phyloP scores from a whole-genome alignment of 768 basidiomycete species.

The Bullera alba region DNA sequence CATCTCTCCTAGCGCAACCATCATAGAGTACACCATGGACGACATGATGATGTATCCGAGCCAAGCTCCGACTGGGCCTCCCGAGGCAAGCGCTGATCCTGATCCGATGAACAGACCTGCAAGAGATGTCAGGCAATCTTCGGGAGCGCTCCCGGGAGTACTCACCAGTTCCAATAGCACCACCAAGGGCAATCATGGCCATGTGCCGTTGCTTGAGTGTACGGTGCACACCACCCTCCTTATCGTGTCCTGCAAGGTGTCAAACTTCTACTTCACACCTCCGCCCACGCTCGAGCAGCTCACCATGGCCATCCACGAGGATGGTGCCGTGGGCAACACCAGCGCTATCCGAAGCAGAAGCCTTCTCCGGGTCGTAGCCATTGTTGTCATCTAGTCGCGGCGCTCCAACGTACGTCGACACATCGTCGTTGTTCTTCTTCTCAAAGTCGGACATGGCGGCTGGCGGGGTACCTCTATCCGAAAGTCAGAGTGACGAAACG shows the following conservation, averaged over 20 bases:
- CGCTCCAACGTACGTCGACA: neutral
- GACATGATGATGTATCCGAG: slow-evolving; percentile 41
- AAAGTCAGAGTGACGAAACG: too few species aligned
- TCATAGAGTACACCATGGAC: slow-evolving; percentile 43
- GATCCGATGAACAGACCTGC: slow-evolving; percentile 43
- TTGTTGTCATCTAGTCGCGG: neutral
- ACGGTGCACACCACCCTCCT: slow-evolving; percentile 35
- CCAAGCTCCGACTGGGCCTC: slow-evolving; percentile 44
- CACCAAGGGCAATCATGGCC: slow-evolving; percentile 46
- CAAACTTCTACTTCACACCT: neutral
- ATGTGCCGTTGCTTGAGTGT: slow-evolving; percentile 43
- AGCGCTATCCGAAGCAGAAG: neutral
- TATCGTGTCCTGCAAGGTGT: slow-evolving; percentile 4
- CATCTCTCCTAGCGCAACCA: slow-evolving; percentile 42
- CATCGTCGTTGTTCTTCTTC: neutral
- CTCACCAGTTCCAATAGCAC: slow-evolving; percentile 44
- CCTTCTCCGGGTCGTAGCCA: slow-evolving; percentile 10
- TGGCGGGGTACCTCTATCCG: too few species aligned
- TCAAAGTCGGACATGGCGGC: neutral
- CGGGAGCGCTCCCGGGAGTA: neutral
- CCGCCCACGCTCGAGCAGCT: neutral
- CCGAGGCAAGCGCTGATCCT: slow-evolving; percentile 31
- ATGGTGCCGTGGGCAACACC: slow-evolving; percentile 10
- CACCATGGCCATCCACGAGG: slow-evolving; percentile 20
- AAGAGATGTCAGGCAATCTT: neutral